Conservation (phyloP, 2,329 filamentous ascomycete species). For the Aspergillus thermomutatus region DNA sequence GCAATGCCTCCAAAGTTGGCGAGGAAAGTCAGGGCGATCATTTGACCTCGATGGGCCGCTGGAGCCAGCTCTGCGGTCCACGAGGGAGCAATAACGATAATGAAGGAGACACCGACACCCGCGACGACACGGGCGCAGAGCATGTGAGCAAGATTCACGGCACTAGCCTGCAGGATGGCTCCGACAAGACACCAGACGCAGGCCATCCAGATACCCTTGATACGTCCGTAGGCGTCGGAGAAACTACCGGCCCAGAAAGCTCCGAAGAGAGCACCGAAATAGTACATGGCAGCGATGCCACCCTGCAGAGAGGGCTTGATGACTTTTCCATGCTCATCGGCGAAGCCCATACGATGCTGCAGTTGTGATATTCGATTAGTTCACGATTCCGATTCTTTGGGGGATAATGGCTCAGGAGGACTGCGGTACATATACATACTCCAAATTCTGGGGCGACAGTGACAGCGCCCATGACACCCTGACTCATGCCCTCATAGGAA, state of each 20-base stretch:
- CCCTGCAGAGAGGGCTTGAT: constrained; percentile 57
- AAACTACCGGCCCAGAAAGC: constrained; percentile 58
- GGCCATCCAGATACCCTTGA: constrained; percentile 58
- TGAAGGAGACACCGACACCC: constrained; percentile 62
- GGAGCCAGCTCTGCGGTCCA: constrained; percentile 65
- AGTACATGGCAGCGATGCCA: constrained; percentile 55
- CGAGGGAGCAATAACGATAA: constrained; percentile 65
- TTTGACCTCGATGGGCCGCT: constrained; percentile 61
- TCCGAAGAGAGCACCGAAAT: constrained; percentile 58
- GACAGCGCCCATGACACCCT: constrained; percentile 55
- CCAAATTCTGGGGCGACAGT: constrained; percentile 55
- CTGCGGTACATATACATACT: too few relatives aligned
- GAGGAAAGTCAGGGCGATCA: constrained; percentile 66
- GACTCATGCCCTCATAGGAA: constrained; percentile 61
- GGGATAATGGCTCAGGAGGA: too few relatives aligned
- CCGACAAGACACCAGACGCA: constrained; percentile 55
- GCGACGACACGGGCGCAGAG: constrained; percentile 57
- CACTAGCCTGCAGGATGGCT: constrained; percentile 59
- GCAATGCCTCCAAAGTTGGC: constrained; percentile 66
- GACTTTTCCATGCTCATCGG: constrained; percentile 3
- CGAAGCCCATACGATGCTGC: constrained; percentile 49
- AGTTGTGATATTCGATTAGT: constrained; percentile 44
- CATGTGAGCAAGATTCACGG: constrained; percentile 64
- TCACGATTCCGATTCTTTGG: too few relatives aligned
- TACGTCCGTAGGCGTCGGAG: constrained; percentile 58